phyloP scores from a whole-genome alignment of 192 early-diverging fungal species.

The Podila epigama region DNA sequence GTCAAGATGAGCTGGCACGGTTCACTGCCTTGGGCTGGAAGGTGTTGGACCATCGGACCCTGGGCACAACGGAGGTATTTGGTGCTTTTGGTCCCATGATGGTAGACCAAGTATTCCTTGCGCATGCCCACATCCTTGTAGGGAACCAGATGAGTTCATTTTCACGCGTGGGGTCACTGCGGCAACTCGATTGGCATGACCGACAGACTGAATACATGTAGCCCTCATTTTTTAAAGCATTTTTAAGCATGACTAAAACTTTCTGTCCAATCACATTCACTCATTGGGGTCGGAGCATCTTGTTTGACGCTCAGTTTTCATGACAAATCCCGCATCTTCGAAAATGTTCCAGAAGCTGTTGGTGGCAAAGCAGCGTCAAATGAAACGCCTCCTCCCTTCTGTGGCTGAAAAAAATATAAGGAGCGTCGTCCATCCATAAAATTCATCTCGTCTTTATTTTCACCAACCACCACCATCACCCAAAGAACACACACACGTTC shows the following conservation, averaged over 20 bases:
- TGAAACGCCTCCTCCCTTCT: background rate
- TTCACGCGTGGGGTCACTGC: constrained; percentile 19
- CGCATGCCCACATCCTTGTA: constrained; percentile 16
- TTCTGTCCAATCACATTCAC: no score
- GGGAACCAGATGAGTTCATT: constrained; percentile 37
- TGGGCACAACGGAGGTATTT: constrained; percentile 15
- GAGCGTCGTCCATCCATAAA: background rate
- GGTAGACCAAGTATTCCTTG: constrained; percentile 29
- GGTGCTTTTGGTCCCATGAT: constrained; percentile 43
- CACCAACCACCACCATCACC: background rate
- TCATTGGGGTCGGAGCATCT: no score
- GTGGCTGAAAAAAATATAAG: background rate
- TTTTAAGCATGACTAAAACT: no score
- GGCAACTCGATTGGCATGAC: constrained; percentile 25
- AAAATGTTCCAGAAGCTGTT: background rate
- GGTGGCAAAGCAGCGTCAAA: background rate
- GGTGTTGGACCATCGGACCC: constrained; percentile 11
- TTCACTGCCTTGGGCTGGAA: constrained; percentile 27
- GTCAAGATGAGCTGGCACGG: constrained; percentile 7
- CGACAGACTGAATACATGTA: constrained; percentile 36
- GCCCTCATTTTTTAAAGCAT: no score
- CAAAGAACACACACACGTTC: background rate
- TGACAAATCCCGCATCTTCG: background rate
- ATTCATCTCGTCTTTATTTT: background rate
- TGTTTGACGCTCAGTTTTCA: background rate